phyloP scores from a whole-genome alignment of 2,329 filamentous ascomycete genomes.

The Verticillium nubilum region DNA sequence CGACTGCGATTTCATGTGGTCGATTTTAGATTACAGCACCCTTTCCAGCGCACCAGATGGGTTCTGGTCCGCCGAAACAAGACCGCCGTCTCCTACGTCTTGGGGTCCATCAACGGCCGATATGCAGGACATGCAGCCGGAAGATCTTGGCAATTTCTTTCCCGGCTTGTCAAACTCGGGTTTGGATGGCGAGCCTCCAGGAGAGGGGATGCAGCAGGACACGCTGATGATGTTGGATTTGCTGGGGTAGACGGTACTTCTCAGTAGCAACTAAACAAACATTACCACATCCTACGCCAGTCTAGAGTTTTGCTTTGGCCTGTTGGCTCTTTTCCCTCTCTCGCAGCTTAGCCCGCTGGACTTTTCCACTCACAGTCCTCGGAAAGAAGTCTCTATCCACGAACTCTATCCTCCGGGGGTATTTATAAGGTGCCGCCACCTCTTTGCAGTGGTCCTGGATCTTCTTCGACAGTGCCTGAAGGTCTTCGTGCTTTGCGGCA shows the following conservation, averaged over 20 bases:
- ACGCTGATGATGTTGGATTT: neutral
- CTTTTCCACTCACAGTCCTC: neutral
- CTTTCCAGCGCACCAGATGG: neutral
- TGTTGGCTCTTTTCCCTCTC: neutral
- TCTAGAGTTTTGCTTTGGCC: neutral
- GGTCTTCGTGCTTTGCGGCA: neutral
- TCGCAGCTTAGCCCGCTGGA: neutral
- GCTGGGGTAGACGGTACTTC: neutral
- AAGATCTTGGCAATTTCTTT: neutral
- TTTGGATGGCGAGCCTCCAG: neutral
- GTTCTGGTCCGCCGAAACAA: neutral
- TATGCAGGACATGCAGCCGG: neutral
- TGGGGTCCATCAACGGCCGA: neutral
- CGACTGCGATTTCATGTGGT: neutral
- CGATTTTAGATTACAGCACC: neutral
- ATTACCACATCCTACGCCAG: neutral
- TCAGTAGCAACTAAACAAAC: neutral
- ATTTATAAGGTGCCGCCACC: neutral
- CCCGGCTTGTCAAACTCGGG: neutral
- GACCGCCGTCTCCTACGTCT: neutral
- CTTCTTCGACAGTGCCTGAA: neutral
- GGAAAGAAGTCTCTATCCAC: neutral
- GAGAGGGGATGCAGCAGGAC: neutral
- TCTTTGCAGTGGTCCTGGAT: conserved; percentile 1
- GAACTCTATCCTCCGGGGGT: neutral